phyloP scores from a whole-genome alignment of 805 yeast species.

The Lipomyces japonicus region DNA sequence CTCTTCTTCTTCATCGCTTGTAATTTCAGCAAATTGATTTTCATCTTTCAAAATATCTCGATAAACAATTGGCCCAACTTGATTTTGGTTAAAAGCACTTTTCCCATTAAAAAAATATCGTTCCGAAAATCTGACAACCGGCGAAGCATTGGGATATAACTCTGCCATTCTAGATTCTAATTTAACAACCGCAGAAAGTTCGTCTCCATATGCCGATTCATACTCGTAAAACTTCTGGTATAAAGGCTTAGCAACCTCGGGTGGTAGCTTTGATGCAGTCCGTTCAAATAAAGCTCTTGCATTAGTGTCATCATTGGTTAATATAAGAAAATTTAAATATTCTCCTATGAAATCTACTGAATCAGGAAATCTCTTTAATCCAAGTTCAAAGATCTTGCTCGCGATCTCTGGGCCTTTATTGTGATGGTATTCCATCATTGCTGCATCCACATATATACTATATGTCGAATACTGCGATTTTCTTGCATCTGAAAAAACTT shows the following conservation, averaged over 20 bases:
- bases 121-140: constrained; percentile 40
- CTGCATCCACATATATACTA: constrained; percentile 77
- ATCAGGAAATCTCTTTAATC: constrained; percentile 55
- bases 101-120: constrained; percentile 34
- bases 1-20: not conserved
- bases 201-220: constrained; percentile 63
- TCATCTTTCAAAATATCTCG: constrained; percentile 13
- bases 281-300: constrained; percentile 81
- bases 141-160: constrained; percentile 58
- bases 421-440: constrained; percentile 68
- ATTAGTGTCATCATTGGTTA: constrained; percentile 64
- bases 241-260: constrained; percentile 43
- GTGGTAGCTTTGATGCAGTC: constrained; percentile 54
- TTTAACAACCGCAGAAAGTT: constrained; percentile 58
- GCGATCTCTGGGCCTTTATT: constrained; percentile 61
- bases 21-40: not conserved
- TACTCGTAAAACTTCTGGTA: constrained; percentile 60
- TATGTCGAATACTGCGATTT: constrained; percentile 59
- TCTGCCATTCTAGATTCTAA: constrained; percentile 65
- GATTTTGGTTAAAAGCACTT: constrained; percentile 15
- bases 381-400: constrained; percentile 70
- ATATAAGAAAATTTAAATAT: constrained; percentile 69
- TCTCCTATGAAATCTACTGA: constrained; percentile 60
- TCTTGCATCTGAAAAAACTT: constrained; percentile 65
- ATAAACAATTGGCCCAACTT: constrained; percentile 18